Conservation (phyloP, 2,329 filamentous ascomycete species). For the Aspergillus puulaauensis region DNA sequence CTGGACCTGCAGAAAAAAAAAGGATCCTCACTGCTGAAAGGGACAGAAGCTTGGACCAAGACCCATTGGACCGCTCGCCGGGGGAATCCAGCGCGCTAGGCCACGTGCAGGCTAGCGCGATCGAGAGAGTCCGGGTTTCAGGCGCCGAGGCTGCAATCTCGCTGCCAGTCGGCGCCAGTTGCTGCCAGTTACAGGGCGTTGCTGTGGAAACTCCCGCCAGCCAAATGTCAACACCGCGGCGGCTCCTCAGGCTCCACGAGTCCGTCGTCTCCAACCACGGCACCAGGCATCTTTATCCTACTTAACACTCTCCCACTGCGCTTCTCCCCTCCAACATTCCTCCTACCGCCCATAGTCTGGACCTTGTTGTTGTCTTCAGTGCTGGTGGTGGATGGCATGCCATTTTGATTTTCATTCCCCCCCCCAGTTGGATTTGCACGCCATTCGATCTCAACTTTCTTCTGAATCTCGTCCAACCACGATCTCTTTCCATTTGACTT, state of each 20-base stretch:
- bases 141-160: constrained; percentile 10
- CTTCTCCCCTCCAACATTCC: constrained; percentile 9
- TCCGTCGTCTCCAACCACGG: not conserved
- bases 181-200: constrained; percentile 18
- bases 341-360: constrained; percentile 13
- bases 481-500: constrained; percentile 12
- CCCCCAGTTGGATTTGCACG: constrained; percentile 6
- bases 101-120: constrained; percentile 13
- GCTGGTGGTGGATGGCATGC: constrained; percentile 16
- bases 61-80: not conserved
- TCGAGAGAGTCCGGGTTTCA: constrained; percentile 15
- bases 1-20: constrained; percentile 10
- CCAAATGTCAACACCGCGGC: constrained; percentile 28
- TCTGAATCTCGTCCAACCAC: constrained; percentile 7
- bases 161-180: constrained; percentile 24
- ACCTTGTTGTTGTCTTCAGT: constrained; percentile 15
- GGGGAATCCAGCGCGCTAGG: constrained; percentile 13
- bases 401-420: constrained; percentile 10
- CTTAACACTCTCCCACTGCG: constrained; percentile 11
- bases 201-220: constrained; percentile 34
- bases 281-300: not conserved
- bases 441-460: constrained; percentile 13
- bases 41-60: constrained; percentile 12
- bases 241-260: not conserved
- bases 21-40: constrained; percentile 4